Evolutionary conservation across 495 filamentous ascomycete genomes (phyloP).

Genomic region (Physcia stellaris): DNA sequence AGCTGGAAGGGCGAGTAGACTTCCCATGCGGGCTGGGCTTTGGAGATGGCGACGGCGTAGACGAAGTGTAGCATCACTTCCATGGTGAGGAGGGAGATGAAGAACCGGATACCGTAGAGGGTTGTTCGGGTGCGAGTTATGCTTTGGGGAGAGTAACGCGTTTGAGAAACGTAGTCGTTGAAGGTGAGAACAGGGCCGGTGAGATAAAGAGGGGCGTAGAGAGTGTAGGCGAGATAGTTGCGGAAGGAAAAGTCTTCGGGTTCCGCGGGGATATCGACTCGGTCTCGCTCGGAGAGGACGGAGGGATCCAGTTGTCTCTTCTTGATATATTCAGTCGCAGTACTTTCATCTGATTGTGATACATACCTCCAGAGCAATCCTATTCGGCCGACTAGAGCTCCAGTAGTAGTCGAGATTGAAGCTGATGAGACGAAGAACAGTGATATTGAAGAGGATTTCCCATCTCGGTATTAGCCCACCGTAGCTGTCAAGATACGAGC

Average conservation of each 20-base stretch:
- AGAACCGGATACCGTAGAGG: conserved; percentile 74
- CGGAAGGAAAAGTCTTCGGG: conserved; percentile 58
- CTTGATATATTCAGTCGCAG: conserved; percentile 57
- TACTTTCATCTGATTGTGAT: conserved; percentile 6
- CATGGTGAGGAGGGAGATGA: conserved; percentile 72
- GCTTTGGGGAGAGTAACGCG: conserved; percentile 53
- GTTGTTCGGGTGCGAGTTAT: conserved; percentile 53
- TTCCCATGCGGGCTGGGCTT: conserved; percentile 63
- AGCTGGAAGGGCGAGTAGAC: conserved; percentile 81
- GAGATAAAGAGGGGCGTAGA: conserved; percentile 89
- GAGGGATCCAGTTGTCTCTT: conserved; percentile 93
- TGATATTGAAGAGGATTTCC: conserved; percentile 95
- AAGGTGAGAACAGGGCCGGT: conserved; percentile 91
- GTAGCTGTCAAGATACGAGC: conserved; percentile 53
- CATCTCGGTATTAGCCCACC: conserved; percentile 76
- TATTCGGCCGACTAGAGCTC: conserved; percentile 53
- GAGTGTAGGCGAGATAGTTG: conserved; percentile 74
- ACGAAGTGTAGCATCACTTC: conserved; percentile 87
- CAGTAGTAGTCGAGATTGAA: conserved; percentile 98
- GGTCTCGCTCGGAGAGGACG: conserved; percentile 73
- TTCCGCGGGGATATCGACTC: conserved; percentile 61
- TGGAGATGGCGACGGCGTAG: conserved; percentile 87
- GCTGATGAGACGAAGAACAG: conserved; percentile 81
- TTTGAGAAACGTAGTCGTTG: conserved; percentile 93
- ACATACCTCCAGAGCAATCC: conserved; percentile 74